Conservation (phyloP, 2,329 filamentous ascomycete species). For the Plectosphaerella plurivora region DNA sequence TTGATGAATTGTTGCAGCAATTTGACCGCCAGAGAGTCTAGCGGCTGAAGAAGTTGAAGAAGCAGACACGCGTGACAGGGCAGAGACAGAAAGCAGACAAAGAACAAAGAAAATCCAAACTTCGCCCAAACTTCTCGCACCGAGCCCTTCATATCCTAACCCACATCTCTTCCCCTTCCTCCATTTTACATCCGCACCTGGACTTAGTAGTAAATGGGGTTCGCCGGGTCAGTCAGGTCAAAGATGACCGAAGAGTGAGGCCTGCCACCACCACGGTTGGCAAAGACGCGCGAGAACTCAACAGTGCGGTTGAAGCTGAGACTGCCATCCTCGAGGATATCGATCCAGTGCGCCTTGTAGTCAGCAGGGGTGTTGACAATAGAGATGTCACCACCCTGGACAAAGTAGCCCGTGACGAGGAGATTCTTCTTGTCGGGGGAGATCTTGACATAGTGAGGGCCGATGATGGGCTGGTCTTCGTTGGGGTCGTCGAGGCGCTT, state of each 20-base stretch:
- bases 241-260: slow-evolving; percentile 54
- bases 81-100: no score
- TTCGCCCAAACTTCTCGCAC: no score
- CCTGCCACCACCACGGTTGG: slow-evolving; percentile 50
- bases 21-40: no score
- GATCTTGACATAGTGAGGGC: slow-evolving; percentile 61
- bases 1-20: no score
- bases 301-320: slow-evolving; percentile 56
- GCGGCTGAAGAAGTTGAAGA: no score
- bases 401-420: slow-evolving; percentile 62
- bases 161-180: neutral
- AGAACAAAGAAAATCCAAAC: no score
- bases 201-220: slow-evolving; percentile 43
- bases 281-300: slow-evolving; percentile 50
- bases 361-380: slow-evolving; percentile 58
- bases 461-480: slow-evolving; percentile 53
- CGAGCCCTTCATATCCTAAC: neutral
- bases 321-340: slow-evolving; percentile 49
- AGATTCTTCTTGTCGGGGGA: slow-evolving; percentile 61
- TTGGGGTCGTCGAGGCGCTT: slow-evolving; percentile 58
- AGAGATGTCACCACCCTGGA: slow-evolving; percentile 57
- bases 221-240: slow-evolving; percentile 48
- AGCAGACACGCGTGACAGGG: no score
- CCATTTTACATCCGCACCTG: neutral
- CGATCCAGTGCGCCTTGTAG: slow-evolving; percentile 60